Conservation (phyloP, 257 asterid species). For the Avicennia marina region DNA sequence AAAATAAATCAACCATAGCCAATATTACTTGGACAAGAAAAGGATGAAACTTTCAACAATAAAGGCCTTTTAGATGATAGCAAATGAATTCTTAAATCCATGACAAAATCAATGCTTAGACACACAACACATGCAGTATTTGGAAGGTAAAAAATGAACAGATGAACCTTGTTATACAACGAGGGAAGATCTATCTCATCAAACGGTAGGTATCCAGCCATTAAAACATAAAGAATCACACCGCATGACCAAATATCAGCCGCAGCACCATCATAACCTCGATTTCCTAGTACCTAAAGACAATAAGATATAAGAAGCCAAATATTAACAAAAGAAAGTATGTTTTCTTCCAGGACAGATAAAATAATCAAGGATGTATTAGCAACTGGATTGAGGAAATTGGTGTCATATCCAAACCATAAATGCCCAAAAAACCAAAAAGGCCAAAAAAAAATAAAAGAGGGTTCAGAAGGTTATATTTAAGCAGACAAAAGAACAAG, state of each 20-base stretch:
- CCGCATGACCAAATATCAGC: slow-evolving; percentile 99
- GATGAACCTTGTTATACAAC: slow-evolving; percentile 67
- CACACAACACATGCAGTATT: too few relatives aligned
- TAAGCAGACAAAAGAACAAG: not conserved
- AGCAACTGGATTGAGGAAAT: not conserved
- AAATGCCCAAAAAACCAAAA: slow-evolving; percentile 9
- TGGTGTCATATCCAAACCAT: slow-evolving; percentile 15
- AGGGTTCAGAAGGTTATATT: not conserved
- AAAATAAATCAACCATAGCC: too few relatives aligned
- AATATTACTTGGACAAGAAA: too few relatives aligned
- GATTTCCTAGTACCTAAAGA: slow-evolving; percentile 65
- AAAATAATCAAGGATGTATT: not conserved
- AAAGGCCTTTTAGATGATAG: too few relatives aligned
- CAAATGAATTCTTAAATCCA: too few relatives aligned
- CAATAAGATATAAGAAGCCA: slow-evolving; percentile 19
- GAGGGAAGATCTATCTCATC: slow-evolving; percentile 69
- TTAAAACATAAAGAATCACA: slow-evolving; percentile 76
- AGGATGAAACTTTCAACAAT: too few relatives aligned
- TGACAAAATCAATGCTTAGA: too few relatives aligned
- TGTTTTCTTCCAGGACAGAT: slow-evolving; percentile 6
- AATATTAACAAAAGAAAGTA: slow-evolving; percentile 12
- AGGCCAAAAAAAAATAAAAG: too few relatives aligned
- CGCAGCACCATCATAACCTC: slow-evolving; percentile 95
- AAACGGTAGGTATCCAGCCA: slow-evolving; percentile 91
- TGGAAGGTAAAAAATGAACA: slow-evolving; percentile 14